Evolutionary conservation across 176 grass and related monocot species (phyloP), one percentile per base, ranked within the genome.

Genomic region (Pharus latifolius): DNA sequence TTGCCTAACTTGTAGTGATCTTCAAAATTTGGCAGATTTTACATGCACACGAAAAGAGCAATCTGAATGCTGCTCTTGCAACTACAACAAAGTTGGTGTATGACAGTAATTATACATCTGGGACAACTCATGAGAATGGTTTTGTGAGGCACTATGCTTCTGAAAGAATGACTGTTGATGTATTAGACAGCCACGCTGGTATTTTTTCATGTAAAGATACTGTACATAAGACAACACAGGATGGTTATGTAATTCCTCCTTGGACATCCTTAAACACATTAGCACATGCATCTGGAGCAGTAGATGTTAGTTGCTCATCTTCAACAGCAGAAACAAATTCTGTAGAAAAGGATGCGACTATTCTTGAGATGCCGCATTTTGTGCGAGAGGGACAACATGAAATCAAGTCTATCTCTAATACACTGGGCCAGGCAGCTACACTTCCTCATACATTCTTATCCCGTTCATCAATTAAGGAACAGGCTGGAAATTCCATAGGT

Each of bases 11-110:
- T 15, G 2, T 45, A 45, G 5, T 4, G 7, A 49, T 46, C 32
- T 83, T 38, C 26, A 44, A 45, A 56, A 55, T 75, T 47, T 74
- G 22, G 29, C 83, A 85, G 83, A 37, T 80, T 85, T 69, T 75
- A 63, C 38, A 35, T 62, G 64, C 66, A 63, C 25, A 63, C 28
- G 62, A 38, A 5, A 75, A 45, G 55, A 55, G 29, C 10, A 63
- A 29, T 33, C 52, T 74, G 55, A 47, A 62, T 74, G 67, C 67
- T 19, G 67, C 12, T 14, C 42, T 55, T 45, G 19, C 49, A 16
- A 49, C 14, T 51, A 10, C 54, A 78, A 29, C 49, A 46, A 40
- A 59, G 35, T 23, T n/a, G 30, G 29, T 76, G 40, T 41, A 81
- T 48, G 10, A 80, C 17, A 51, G 50, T 49, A 76, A 65, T 58